A percentile compares a stretch with the other conserved stretches of the same genome.
Conservation (phyloP, 1,139 yeast genomes). For the Zhuliangozyma parablackwelliae region DNA sequence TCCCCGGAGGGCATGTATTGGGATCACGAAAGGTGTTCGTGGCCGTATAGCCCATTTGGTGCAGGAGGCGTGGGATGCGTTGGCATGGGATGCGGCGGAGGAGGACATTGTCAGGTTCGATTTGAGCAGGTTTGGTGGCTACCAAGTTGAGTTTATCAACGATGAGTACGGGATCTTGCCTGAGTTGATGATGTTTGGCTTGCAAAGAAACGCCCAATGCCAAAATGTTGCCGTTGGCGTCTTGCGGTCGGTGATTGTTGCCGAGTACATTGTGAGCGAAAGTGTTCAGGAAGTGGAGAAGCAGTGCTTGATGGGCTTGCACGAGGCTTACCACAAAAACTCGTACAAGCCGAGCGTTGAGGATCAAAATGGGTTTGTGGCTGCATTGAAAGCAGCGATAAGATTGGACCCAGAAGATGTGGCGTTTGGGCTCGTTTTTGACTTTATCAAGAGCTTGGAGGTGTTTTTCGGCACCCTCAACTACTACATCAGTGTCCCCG, state of each 20-base stretch:
- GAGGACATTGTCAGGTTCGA: constrained; percentile 63
- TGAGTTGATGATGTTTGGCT: constrained; percentile 62
- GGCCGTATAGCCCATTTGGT: constrained; percentile 54
- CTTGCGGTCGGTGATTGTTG: constrained; percentile 66
- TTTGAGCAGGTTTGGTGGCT: constrained; percentile 62
- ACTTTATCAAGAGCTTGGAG: constrained; percentile 52
- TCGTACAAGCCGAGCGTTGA: constrained; percentile 51
- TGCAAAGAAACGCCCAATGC: constrained; percentile 63
- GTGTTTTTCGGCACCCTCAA: constrained; percentile 64
- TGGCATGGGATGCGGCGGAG: constrained; percentile 64
- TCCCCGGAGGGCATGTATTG: constrained; percentile 69
- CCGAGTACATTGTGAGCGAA: constrained; percentile 62
- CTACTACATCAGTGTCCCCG: constrained; percentile 71
- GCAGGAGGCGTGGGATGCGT: constrained; percentile 64
- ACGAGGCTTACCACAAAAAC: constrained; percentile 57
- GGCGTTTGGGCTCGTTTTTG: constrained; percentile 49
- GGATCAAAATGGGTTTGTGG: constrained; percentile 54
- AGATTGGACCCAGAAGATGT: constrained; percentile 65
- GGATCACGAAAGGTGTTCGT: constrained; percentile 62
- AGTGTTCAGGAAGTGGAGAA: constrained; percentile 54
- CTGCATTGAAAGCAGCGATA: constrained; percentile 47
- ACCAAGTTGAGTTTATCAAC: constrained; percentile 64
- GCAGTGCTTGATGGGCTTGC: constrained; percentile 59
- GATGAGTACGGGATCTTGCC: constrained; percentile 53
- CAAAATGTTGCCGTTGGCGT: constrained; percentile 64